phyloP scores from a whole-genome alignment of 495 filamentous ascomycete species.

The Penicillium goetzii region DNA sequence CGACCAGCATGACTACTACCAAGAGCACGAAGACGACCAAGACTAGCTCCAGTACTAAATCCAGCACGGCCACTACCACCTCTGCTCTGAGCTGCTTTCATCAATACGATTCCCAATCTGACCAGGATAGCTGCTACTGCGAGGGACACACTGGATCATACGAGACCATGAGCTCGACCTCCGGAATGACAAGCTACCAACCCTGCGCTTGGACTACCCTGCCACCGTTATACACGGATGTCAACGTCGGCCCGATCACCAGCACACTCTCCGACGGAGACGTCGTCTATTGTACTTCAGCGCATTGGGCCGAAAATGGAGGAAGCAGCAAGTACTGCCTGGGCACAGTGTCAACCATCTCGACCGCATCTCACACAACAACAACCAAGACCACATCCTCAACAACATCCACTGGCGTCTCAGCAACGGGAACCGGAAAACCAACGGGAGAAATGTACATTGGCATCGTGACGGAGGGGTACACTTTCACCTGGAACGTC shows the following conservation, averaged over 20 bases:
- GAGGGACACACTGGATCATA: neutral
- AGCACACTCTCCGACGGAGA: neutral
- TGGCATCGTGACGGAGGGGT: neutral
- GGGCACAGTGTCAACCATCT: neutral
- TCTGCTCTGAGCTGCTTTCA: neutral
- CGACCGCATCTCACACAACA: neutral
- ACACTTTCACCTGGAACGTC: neutral
- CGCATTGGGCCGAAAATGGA: neutral
- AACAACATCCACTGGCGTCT: neutral
- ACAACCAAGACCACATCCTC: neutral
- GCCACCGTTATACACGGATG: neutral
- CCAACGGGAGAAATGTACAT: neutral
- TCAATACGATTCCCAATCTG: neutral
- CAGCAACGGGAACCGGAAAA: neutral
- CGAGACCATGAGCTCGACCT: neutral
- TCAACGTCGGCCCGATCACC: neutral
- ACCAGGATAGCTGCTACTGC: neutral
- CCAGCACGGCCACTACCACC: neutral
- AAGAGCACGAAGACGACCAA: neutral
- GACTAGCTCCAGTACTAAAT: too few relatives aligned
- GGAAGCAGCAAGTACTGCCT: conserved; percentile 2
- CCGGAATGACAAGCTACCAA: neutral
- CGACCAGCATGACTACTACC: neutral
- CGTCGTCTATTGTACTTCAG: neutral
- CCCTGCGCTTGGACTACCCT: neutral